phyloP scores from a whole-genome alignment of 305 asterid genomes.

The Fraxinus greggii region DNA sequence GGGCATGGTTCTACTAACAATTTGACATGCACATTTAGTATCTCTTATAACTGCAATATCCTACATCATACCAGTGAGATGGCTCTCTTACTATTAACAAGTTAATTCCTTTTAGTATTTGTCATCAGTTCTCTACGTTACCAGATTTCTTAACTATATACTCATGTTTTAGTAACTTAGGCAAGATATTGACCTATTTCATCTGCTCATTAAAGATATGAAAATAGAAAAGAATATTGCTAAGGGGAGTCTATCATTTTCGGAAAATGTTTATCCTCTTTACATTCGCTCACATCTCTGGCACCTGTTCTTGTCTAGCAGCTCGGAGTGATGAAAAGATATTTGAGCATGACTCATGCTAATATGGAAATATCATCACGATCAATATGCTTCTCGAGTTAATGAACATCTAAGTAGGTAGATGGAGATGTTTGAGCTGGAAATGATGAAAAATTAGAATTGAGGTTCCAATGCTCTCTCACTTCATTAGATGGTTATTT shows the following conservation, averaged over 20 bases:
- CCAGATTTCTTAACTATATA: not conserved
- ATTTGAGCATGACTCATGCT: not conserved
- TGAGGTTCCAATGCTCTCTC: not conserved
- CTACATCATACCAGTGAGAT: not conserved
- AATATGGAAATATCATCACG: not conserved
- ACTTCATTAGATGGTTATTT: not conserved
- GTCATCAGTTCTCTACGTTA: not conserved
- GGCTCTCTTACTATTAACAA: not conserved
- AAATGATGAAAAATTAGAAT: not conserved
- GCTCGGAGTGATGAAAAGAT: not conserved
- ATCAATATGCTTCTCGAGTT: not conserved
- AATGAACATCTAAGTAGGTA: not conserved
- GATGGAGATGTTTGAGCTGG: not conserved
- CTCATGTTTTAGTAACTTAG: not conserved
- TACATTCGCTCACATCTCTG: not conserved
- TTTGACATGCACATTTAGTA: not conserved
- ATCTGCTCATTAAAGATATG: not conserved
- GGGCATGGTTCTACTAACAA: not conserved
- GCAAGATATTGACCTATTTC: not conserved
- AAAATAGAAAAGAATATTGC: not conserved
- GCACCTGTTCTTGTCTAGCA: not conserved
- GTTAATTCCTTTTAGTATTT: not conserved
- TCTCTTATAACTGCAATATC: not conserved
- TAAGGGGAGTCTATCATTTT: not conserved
- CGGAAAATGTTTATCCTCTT: not conserved